Conservation (phyloP, 345 rosid species). For the Gossypium bickii region DNA sequence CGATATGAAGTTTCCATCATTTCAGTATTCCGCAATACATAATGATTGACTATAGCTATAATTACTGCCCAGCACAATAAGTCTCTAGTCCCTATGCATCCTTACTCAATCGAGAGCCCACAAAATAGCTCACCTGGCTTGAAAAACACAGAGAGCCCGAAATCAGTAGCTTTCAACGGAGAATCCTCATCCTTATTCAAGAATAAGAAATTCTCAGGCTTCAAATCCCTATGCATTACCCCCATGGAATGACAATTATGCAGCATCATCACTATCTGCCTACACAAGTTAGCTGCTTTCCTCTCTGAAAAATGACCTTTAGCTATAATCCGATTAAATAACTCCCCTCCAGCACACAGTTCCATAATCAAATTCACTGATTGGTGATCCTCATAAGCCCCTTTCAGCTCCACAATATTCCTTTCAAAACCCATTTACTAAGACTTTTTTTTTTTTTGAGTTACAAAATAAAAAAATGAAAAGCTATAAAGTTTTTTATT, state of each 20-base stretch:
- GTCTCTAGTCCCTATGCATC: not conserved
- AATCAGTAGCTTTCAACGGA: slow-evolving; percentile 77
- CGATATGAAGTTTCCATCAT: not conserved
- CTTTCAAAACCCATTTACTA: slow-evolving; percentile 22
- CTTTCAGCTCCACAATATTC: slow-evolving; percentile 91
- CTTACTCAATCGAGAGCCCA: not conserved
- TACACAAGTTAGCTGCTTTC: not conserved
- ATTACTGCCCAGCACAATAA: not conserved
- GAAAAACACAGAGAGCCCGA: slow-evolving; percentile 84
- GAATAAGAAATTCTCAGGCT: slow-evolving; percentile 92
- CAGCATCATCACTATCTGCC: not conserved
- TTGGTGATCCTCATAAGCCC: slow-evolving; percentile 77
- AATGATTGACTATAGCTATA: not conserved
- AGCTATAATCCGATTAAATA: not conserved
- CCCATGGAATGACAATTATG: slow-evolving; percentile 94
- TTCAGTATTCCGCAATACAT: too few species aligned
- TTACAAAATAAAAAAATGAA: not conserved
- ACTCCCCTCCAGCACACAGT: not conserved
- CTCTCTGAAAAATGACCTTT: not conserved
- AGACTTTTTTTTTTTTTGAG: not conserved
- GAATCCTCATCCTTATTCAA: slow-evolving; percentile 41
- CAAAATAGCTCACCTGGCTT: slow-evolving; percentile 50
- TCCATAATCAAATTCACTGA: slow-evolving; percentile 64
- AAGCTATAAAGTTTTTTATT: slow-evolving; percentile 39
- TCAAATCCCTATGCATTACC: slow-evolving; percentile 78